These are phyloP conservation scores for Kwoniella europaea DNA, from an alignment of 768 basidiomycete species.

Conservation along the genomic window DNA sequence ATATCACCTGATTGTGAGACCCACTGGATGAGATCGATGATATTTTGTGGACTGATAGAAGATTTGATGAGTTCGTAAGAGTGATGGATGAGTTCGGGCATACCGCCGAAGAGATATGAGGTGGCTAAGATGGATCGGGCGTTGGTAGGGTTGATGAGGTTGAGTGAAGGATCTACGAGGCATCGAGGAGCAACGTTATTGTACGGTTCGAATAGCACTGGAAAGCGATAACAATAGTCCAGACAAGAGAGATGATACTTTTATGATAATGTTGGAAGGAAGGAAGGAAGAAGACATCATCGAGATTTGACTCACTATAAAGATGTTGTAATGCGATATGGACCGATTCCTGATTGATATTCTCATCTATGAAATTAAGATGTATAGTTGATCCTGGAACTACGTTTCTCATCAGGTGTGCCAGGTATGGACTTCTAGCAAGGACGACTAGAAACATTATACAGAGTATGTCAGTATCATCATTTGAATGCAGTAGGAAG, in stretches of 20 bases:
- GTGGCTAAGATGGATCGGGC: conserved; percentile 84
- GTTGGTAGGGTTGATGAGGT: conserved; percentile 78
- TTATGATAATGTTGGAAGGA: too few relatives aligned
- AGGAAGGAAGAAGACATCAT: conserved; percentile 14
- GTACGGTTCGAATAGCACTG: too few relatives aligned
- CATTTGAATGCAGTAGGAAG: too few relatives aligned
- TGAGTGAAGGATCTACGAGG: conserved; percentile 72
- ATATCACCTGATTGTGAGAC: conserved; percentile 48
- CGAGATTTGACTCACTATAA: conserved; percentile 60
- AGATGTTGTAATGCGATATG: conserved; percentile 67
- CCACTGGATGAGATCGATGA: conserved; percentile 78
- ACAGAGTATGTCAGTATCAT: too few relatives aligned
- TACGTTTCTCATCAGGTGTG: conserved; percentile 83
- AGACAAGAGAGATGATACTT: too few relatives aligned
- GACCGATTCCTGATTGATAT: conserved; percentile 66
- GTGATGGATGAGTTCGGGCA: conserved; percentile 80
- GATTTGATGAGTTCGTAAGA: conserved; percentile 78
- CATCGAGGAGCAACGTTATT: too few relatives aligned
- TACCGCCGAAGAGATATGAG: conserved; percentile 80
- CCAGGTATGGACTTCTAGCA: conserved; percentile 83
- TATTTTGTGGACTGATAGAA: conserved; percentile 75
- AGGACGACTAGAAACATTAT: conserved; percentile 69
- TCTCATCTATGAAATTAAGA: conserved; percentile 77
- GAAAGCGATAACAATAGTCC: too few relatives aligned
- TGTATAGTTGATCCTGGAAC: conserved; percentile 68